Evolutionary conservation across 177 flowering plant genomes (phyloP).

Genomic region (Vitis hybrid): DNA sequence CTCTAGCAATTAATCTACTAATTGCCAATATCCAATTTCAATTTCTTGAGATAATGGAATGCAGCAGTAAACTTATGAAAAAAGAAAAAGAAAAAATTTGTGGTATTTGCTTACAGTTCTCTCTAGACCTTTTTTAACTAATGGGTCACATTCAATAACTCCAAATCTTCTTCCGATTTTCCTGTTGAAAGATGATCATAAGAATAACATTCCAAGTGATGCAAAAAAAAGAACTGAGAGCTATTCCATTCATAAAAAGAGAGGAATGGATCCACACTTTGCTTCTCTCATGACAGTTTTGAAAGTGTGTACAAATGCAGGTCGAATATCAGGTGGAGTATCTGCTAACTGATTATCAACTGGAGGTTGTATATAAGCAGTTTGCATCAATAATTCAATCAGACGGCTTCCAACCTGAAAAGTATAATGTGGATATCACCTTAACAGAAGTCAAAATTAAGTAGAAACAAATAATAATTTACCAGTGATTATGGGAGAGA

Average conservation of each 20-base stretch:
- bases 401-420: constrained; percentile 89
- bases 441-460: neutral
- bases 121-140: constrained; percentile 81
- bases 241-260: neutral
- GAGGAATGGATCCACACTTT: constrained; percentile 32
- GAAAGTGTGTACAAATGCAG: constrained; percentile 79
- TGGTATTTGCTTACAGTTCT: constrained; percentile 60
- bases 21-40: neutral
- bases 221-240: neutral
- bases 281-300: constrained; percentile 43
- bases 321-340: constrained; percentile 82
- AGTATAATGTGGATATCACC: constrained; percentile 3
- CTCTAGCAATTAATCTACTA: neutral
- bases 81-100: neutral
- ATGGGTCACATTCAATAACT: constrained; percentile 81
- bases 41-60: neutral
- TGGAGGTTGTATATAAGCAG: constrained; percentile 94
- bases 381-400: constrained; percentile 74
- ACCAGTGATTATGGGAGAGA: neutral
- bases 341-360: constrained; percentile 57
- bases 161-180: constrained; percentile 64
- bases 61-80: neutral
- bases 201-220: neutral
- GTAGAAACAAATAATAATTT: neutral
- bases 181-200: constrained; percentile 37